Evolutionary conservation across 805 yeast genomes (phyloP), one percentile per base, ranked within the genome.

Genomic region (Cyberlindnera subsufficiens): DNA sequence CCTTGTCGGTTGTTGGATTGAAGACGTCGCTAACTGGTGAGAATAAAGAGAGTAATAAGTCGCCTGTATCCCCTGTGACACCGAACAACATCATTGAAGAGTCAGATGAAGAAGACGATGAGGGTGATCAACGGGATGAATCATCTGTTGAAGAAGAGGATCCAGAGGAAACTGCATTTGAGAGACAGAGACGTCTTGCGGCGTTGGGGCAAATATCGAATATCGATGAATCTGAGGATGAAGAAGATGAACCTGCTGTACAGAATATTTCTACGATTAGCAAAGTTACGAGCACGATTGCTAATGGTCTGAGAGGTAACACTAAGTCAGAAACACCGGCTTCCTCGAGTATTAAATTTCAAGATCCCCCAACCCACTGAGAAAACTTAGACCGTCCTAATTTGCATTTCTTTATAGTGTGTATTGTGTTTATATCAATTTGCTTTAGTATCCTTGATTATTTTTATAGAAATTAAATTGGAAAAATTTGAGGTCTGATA

Each of bases 1-100:
- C 83, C 1, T 65, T 80, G 30, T 66, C 75, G 1, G 68, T 69
- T 37, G 80, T 81, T 34, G 86, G 86, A 15, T 46, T 80, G 32
- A 74, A 70, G 43, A 45, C 34, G 9, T 36, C 35, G 29, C 25
- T 25, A 1, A 31, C 45, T n/a, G 17, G 33, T 6, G 30, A 11
- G 20, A 37, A 6, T 19, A 30, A 19, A 30, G 34, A n/a, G 5
- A n/a, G 19, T 10, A 13, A 13, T 9, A 22, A 11, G 5, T 22
- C 27, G 6, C 13, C 29, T 3, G 36, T 36, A 19, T 10, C 32
- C 14, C 36, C 39, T 17, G 25, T 16, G 15, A n/a, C 16, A 4
- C 22, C n/a, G 10, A 11, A 14, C 13, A 6, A 7, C n/a, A 11
- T 22, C 25, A 15, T 15, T 31, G 33, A 36, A 30, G 39, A 39